Base-by-base conservation (phyloP, 306 rosid species). In the Neltuma alba region DNA sequence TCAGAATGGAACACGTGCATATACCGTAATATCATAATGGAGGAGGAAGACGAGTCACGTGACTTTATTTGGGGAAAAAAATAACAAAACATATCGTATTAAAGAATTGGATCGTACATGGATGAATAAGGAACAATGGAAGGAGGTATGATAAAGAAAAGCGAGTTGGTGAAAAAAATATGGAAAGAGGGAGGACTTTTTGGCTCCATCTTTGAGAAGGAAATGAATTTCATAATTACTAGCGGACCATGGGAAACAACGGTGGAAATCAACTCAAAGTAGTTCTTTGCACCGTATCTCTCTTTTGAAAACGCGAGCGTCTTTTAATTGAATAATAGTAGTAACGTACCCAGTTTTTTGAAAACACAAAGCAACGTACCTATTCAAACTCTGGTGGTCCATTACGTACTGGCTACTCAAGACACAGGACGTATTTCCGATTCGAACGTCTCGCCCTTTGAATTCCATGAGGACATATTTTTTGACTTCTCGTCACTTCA, bases 191-290 rank as follows among this genome's bases (percentile, higher is more conserved):
- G 74, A 21, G n/a, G 84, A 82, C 84, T 85, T 82, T 78, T 75
- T 70, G 82, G 86, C 78, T 79, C 55, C 84, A 52, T 75, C 47
- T 75, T 73, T 64, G 47, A 75, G 83, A 78, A 52, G 79, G 79
- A 30, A 50, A 63, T 73, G 7, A 75, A 76, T 58, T 36, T 79
- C 72, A 45, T 13, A 9, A 20, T 52, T 6, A n/a, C 20, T 13
- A 52, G 41, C 0, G 75, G 63, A 40, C 82, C 87, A 82, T 71
- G 89, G 84, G 89, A 83, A 78, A 68, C 73, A 78, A 85, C 84
- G 83, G 87, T 27, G 34, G 74, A 83, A 78, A 73, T 55, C 62
- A 12, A 60, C 14, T 11, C 20, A 60, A 75, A 81, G 47, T 65
- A 64, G 69, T 64, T 70, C 13, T n/a, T n/a, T n/a, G 47, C 23